phyloP scores from a whole-genome alignment of 2,329 filamentous ascomycete species.

The Parascedosporium putredinis region DNA sequence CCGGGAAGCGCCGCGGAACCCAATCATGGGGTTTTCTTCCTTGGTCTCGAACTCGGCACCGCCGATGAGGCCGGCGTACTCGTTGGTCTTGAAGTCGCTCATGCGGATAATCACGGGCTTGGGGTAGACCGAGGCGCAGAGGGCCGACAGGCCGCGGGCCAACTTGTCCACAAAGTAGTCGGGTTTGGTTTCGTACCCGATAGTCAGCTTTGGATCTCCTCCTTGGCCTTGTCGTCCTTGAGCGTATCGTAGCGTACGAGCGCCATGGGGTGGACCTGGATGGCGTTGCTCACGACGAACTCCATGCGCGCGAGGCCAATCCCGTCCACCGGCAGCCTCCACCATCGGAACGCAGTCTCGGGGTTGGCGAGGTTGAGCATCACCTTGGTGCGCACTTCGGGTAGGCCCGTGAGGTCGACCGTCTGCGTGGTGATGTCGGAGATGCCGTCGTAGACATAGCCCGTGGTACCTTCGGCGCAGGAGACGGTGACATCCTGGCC shows the following conservation, averaged over 20 bases:
- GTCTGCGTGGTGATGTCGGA: slow-evolving; percentile 22
- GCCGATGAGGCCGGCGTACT: slow-evolving; percentile 27
- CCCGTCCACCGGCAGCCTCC: slow-evolving; percentile 25
- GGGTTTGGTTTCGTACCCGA: slow-evolving; percentile 22
- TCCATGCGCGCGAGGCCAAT: slow-evolving; percentile 30
- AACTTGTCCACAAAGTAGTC: slow-evolving; percentile 28
- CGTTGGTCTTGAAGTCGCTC: slow-evolving; percentile 31
- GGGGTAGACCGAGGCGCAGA: slow-evolving; percentile 26
- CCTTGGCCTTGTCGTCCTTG: slow-evolving; percentile 16
- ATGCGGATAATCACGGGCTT: slow-evolving; percentile 26
- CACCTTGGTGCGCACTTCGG: slow-evolving; percentile 18
- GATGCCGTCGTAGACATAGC: slow-evolving; percentile 26
- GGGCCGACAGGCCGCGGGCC: slow-evolving; percentile 22
- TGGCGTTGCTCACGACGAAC: slow-evolving; percentile 26
- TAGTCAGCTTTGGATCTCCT: slow-evolving; percentile 19
- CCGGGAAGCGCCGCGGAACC: slow-evolving; percentile 28
- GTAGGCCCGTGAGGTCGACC: slow-evolving; percentile 18
- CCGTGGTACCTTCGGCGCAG: slow-evolving; percentile 25
- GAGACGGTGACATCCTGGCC: slow-evolving; percentile 27
- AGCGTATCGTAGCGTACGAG: slow-evolving; percentile 23
- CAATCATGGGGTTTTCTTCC: slow-evolving; percentile 30
- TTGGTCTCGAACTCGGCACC: slow-evolving; percentile 26
- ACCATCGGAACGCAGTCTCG: slow-evolving; percentile 26
- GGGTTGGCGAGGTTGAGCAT: slow-evolving; percentile 29
- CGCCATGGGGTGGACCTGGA: slow-evolving; percentile 26